These are phyloP conservation scores for Posidonia australis DNA, from an alignment of 106 monocot species.

Conservation along the genomic window DNA sequence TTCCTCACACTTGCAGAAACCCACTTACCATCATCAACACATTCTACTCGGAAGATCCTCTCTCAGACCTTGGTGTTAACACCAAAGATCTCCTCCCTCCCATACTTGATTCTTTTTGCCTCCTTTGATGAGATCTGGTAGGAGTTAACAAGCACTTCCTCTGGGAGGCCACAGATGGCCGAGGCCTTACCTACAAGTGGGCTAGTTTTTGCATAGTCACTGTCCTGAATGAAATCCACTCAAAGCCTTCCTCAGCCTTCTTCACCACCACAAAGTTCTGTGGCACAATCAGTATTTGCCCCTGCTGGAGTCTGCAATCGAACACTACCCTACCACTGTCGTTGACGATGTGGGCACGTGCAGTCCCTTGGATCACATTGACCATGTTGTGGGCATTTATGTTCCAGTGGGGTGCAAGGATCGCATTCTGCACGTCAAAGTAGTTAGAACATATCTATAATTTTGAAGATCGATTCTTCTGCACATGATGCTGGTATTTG, in stretches of 20 bases:
- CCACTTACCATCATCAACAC: too few species aligned
- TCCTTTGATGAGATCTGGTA: slow-evolving; percentile 21
- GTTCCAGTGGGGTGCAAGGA: slow-evolving; percentile 26
- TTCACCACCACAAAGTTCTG: slow-evolving; percentile 26
- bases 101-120: slow-evolving; percentile 11
- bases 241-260: slow-evolving; percentile 16
- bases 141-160: slow-evolving; percentile 19
- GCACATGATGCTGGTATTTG: background rate
- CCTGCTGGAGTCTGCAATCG: slow-evolving; percentile 10
- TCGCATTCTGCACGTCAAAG: slow-evolving; percentile 11
- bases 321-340: slow-evolving; percentile 8
- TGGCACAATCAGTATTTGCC: slow-evolving; percentile 22
- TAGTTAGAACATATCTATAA: background rate
- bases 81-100: slow-evolving; percentile 7
- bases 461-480: background rate
- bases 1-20: too few species aligned
- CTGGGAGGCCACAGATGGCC: slow-evolving; percentile 14
- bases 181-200: slow-evolving; percentile 16
- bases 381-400: slow-evolving; percentile 31
- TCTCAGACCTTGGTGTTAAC: too few species aligned
- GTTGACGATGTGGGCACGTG: slow-evolving; percentile 18
- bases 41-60: too few species aligned
- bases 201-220: slow-evolving; percentile 14
- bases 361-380: slow-evolving; percentile 12
- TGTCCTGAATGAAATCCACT: slow-evolving; percentile 28